Conservation (phyloP, 805 yeast species). For the Diddensiella santjacobensis region DNA sequence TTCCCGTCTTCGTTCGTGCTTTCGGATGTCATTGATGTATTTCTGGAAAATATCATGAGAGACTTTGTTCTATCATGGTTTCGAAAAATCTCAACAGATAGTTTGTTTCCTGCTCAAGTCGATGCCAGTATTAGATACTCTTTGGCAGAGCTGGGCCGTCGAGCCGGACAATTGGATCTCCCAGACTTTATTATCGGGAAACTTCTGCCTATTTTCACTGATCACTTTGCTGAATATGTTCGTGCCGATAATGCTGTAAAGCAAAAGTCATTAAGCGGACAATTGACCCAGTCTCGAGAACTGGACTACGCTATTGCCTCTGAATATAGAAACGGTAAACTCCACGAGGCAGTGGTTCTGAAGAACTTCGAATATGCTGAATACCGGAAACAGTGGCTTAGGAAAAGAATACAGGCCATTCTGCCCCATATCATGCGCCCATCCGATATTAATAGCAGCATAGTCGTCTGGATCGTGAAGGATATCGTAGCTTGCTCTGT, state of each 20-base stretch:
- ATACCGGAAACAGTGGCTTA: slow-evolving; percentile 48
- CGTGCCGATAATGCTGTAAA: slow-evolving; percentile 37
- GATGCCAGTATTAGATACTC: slow-evolving; percentile 43
- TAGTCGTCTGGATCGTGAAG: slow-evolving; percentile 48
- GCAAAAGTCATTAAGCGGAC: slow-evolving; percentile 26
- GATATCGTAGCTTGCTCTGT: slow-evolving; percentile 64
- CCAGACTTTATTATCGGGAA: slow-evolving; percentile 55
- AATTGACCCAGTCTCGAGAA: slow-evolving; percentile 35
- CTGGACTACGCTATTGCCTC: slow-evolving; percentile 42
- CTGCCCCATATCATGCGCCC: slow-evolving; percentile 48
- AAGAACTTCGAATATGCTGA: slow-evolving; percentile 36
- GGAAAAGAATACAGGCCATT: slow-evolving; percentile 40
- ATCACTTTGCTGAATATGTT: slow-evolving; percentile 54
- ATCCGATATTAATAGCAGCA: slow-evolving; percentile 40
- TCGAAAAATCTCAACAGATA: slow-evolving; percentile 40
- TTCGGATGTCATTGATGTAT: slow-evolving; percentile 49
- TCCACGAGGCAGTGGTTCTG: slow-evolving; percentile 55
- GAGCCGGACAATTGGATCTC: slow-evolving; percentile 47
- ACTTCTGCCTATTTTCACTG: slow-evolving; percentile 60
- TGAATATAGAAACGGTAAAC: slow-evolving; percentile 45
- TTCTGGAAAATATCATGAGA: slow-evolving; percentile 46
- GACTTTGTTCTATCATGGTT: slow-evolving; percentile 62
- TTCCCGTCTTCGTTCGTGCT: slow-evolving; percentile 48
- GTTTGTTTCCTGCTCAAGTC: slow-evolving; percentile 41
- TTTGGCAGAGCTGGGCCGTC: slow-evolving; percentile 39